phyloP scores from a whole-genome alignment of 495 filamentous ascomycete genomes.

The Penicilliopsis zonata region DNA sequence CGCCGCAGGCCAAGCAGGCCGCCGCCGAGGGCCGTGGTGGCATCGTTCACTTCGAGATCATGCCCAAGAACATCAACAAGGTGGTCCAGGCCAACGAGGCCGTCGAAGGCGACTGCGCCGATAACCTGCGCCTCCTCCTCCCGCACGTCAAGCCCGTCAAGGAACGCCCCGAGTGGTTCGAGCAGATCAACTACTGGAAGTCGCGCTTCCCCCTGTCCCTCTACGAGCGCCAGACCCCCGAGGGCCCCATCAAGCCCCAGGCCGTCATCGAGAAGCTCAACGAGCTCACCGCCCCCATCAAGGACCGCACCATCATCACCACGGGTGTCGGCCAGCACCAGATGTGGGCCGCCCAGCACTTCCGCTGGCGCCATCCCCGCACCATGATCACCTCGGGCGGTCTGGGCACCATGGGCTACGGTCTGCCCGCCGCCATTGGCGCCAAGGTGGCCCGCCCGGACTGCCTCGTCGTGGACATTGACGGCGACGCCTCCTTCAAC shows the following conservation, averaged over 20 bases:
- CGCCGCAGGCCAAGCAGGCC: slow-evolving; percentile 44
- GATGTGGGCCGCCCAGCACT: slow-evolving; percentile 96
- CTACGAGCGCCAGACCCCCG: slow-evolving; percentile 58
- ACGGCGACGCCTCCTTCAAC: slow-evolving; percentile 91
- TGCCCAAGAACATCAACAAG: slow-evolving; percentile 56
- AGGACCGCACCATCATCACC: slow-evolving; percentile 71
- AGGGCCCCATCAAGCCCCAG: slow-evolving; percentile 80
- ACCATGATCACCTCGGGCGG: slow-evolving; percentile 88
- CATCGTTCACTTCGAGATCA: slow-evolving; percentile 54
- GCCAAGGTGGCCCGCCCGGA: slow-evolving; percentile 86
- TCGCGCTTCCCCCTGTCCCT: slow-evolving; percentile 61
- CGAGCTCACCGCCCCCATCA: slow-evolving; percentile 57
- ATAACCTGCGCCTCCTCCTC: slow-evolving; percentile 61
- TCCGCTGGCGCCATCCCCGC: slow-evolving; percentile 75
- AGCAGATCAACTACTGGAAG: slow-evolving; percentile 83
- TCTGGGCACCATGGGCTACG: slow-evolving; percentile 91
- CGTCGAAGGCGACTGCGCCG: slow-evolving; percentile 46
- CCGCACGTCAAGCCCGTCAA: slow-evolving; percentile 50
- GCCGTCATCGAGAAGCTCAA: slow-evolving; percentile 71
- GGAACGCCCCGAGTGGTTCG: slow-evolving; percentile 74
- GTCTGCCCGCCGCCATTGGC: slow-evolving; percentile 84
- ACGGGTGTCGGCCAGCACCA: slow-evolving; percentile 95
- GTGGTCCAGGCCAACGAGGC: slow-evolving; percentile 48
- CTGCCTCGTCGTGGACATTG: slow-evolving; percentile 81
- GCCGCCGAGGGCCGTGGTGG: slow-evolving; percentile 43